These are phyloP conservation scores for Ophiobolus disseminans DNA, from an alignment of 2,329 filamentous ascomycete genomes.

Conservation along the genomic window DNA sequence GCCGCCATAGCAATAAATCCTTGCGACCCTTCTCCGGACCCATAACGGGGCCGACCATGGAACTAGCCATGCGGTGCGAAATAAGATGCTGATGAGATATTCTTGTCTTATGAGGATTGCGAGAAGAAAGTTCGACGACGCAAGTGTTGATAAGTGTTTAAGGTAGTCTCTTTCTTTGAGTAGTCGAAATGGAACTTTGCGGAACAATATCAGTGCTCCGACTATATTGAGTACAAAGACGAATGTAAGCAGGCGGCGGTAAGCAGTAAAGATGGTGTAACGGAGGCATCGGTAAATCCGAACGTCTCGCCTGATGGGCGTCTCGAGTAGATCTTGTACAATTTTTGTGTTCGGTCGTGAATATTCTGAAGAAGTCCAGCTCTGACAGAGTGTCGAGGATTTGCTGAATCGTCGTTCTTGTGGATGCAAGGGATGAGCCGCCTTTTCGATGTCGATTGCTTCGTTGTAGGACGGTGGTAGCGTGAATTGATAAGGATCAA, in stretches of 20 bases:
- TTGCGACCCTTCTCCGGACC: slow-evolving; percentile 29
- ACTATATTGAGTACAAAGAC: slow-evolving; percentile 50
- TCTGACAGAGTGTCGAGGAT: slow-evolving; percentile 3
- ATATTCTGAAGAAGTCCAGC: not conserved
- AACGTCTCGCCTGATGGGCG: slow-evolving; percentile 14
- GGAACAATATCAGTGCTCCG: slow-evolving; percentile 22
- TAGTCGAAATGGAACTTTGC: slow-evolving; percentile 4
- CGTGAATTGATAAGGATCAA: slow-evolving; percentile 13
- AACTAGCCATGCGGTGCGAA: slow-evolving; percentile 38
- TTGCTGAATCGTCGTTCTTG: slow-evolving; percentile 1
- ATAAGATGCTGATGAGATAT: slow-evolving; percentile 40
- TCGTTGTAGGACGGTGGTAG: slow-evolving; percentile 14
- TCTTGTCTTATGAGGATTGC: slow-evolving; percentile 43
- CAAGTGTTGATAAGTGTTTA: slow-evolving; percentile 32
- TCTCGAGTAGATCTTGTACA: not conserved
- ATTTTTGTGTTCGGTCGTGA: not conserved
- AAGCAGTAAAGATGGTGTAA: slow-evolving; percentile 35
- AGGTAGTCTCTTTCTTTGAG: not conserved
- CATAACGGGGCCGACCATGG: slow-evolving; percentile 35
- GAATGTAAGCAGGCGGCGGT: slow-evolving; percentile 53
- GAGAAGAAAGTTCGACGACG: slow-evolving; percentile 43
- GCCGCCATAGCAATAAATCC: slow-evolving; percentile 44
- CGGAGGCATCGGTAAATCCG: slow-evolving; percentile 24
- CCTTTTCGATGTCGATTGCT: slow-evolving; percentile 25
- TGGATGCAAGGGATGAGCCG: slow-evolving; percentile 3